Evolutionary conservation across 495 filamentous ascomycete genomes (phyloP), one percentile per base, ranked within the genome.

Genomic region (Saxophila tyrrhenica): DNA sequence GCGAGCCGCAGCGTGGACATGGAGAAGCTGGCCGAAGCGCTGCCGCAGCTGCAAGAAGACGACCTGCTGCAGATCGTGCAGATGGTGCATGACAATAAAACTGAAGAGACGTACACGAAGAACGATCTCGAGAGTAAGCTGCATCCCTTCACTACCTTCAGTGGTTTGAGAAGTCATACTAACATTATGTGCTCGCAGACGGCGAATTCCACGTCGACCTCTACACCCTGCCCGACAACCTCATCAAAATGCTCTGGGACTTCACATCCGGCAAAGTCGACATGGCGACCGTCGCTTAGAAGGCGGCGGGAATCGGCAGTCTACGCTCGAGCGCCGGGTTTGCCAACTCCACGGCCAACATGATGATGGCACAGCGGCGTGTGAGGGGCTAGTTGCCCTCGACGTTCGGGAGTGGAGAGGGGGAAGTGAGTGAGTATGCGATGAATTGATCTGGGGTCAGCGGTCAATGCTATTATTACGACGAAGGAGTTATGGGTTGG

Each of bases 151-250:
- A n/a, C 44, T 48, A 3, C 17, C 17, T 19, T 41, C 51, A 55
- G 56, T 25, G 7, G 29, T 13, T 7, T 35, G 7, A 7, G 29
- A 5, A 35, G 29, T 35, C 7, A 35, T 7, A 13, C 29, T 35
- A 35, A 35, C 13, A 35, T 35, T 35, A 7, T 35, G n/a, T 42
- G 21, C 11, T 9, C 29, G 43, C 66, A 92, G 88, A 87, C 65
- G 94, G 94, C 58, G 94, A 99, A 71, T 99, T 99, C 75, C 91
- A 95, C 55, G 91, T 99, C 52, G 94, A 99, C 64, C 77, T 99
- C 19, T 97, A 94, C 70, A 97, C 94, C 17, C 75, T 99, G 20
- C 90, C 94, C 0, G 90, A 96, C 48, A 64, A 70, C 16, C 71
- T 87, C 1, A 73, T 83, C 55, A 94, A 94, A 70, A 87, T 86